Evolutionary conservation across 2,329 filamentous ascomycete genomes (phyloP).

Genomic region (Aspergillus felis): DNA sequence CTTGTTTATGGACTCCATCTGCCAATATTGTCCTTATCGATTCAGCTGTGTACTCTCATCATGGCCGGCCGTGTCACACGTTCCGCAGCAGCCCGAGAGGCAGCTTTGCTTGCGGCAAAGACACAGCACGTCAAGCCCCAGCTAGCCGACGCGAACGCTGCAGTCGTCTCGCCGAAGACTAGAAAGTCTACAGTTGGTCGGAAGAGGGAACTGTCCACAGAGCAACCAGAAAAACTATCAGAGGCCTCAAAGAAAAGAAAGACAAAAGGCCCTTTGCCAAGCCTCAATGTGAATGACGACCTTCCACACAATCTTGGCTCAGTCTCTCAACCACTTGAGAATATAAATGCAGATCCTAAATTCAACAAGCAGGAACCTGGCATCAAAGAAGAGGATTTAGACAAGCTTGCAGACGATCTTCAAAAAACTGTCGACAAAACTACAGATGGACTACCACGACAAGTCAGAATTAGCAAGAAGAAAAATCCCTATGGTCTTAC

Average conservation of each 20-base stretch:
- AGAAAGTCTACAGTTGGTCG: neutral
- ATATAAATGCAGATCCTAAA: neutral
- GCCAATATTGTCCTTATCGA: neutral
- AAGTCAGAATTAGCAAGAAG: slow-evolving; percentile 8
- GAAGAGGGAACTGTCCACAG: slow-evolving; percentile 6
- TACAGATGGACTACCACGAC: slow-evolving; percentile 1
- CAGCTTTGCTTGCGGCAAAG: slow-evolving; percentile 14
- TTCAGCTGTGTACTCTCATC: neutral
- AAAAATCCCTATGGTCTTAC: slow-evolving; percentile 49
- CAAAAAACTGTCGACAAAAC: slow-evolving; percentile 18
- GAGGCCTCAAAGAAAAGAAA: slow-evolving; percentile 29
- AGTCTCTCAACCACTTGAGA: neutral
- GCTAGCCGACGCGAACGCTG: slow-evolving; percentile 34
- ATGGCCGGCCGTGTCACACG: slow-evolving; percentile 28
- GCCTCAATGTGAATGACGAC: slow-evolving; percentile 35
- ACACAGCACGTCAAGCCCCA: slow-evolving; percentile 20
- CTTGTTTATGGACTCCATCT: neutral
- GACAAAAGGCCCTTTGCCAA: slow-evolving; percentile 5
- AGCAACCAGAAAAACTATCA: slow-evolving; percentile 22
- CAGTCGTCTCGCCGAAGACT: neutral
- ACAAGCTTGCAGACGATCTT: slow-evolving; percentile 6
- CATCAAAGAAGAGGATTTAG: slow-evolving; percentile 5
- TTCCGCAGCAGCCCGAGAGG: slow-evolving; percentile 20
- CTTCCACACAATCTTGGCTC: slow-evolving; percentile 56
- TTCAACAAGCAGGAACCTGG: slow-evolving; percentile 8